A percentile compares a stretch with the other conserved stretches of the same genome.
Evolutionary conservation across 495 filamentous ascomycete species (phyloP).

Genomic region (Trichoderma erinaceum): DNA sequence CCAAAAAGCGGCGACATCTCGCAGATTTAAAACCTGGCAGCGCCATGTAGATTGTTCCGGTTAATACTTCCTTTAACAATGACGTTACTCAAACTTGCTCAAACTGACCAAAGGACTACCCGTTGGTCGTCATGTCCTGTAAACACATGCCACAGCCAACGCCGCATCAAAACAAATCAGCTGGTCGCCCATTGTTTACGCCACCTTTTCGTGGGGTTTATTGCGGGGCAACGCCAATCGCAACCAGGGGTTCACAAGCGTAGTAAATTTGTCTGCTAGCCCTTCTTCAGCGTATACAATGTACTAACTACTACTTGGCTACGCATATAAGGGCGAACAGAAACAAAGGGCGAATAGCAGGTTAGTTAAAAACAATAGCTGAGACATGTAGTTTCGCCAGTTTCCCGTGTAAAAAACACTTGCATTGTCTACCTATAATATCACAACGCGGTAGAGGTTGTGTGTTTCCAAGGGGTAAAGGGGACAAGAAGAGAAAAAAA

Average conservation of each 20-base stretch:
- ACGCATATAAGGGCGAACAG: too few relatives aligned
- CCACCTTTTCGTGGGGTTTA: constrained; percentile 5
- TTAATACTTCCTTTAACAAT: too few relatives aligned
- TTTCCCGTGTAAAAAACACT: background rate
- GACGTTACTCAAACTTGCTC: too few relatives aligned
- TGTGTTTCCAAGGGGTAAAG: background rate
- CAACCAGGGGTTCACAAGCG: background rate
- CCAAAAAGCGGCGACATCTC: too few relatives aligned
- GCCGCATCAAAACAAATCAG: background rate
- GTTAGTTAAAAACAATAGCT: background rate
- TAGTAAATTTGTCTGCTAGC: background rate
- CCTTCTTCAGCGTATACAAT: background rate
- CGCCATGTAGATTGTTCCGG: too few relatives aligned
- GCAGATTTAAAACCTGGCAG: too few relatives aligned
- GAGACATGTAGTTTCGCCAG: background rate
- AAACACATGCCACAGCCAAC: background rate
- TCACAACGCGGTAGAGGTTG: background rate
- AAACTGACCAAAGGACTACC: too few relatives aligned
- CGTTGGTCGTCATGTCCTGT: too few relatives aligned
- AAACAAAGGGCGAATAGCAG: background rate
- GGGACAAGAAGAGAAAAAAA: background rate
- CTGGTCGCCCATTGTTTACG: background rate
- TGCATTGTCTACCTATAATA: background rate
- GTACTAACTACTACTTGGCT: too few relatives aligned
- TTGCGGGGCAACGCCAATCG: constrained; percentile 2